Conservation (phyloP, 2,329 filamentous ascomycete species). For the Bipolaris zeicola region DNA sequence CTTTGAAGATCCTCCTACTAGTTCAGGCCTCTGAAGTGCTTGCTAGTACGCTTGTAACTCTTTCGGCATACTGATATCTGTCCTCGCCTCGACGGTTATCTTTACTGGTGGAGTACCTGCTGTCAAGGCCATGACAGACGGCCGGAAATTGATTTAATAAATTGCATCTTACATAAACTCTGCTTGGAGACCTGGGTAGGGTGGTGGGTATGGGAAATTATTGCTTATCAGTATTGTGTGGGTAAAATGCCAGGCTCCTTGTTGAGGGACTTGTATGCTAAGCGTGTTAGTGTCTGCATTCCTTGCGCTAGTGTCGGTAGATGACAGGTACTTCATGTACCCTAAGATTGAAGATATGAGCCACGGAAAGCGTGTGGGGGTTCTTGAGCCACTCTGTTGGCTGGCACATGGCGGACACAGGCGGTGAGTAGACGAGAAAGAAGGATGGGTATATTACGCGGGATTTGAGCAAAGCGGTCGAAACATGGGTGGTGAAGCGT, state of each 20-base stretch:
- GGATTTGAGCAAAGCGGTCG: constrained; percentile 16
- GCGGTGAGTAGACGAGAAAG: constrained; percentile 10
- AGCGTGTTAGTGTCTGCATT: constrained; percentile 39
- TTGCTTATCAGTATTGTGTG: constrained; percentile 34
- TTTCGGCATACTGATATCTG: not conserved
- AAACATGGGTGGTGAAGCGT: not conserved
- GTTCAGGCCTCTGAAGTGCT: no score
- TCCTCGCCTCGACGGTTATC: not conserved
- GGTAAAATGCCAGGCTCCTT: constrained; percentile 15
- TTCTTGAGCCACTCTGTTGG: constrained; percentile 52
- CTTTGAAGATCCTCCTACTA: not conserved
- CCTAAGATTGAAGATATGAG: constrained; percentile 59
- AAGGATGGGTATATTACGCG: constrained; percentile 26
- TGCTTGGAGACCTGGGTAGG: constrained; percentile 22
- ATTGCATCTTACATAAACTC: constrained; percentile 16
- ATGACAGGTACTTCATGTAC: constrained; percentile 61
- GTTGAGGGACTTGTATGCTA: constrained; percentile 11
- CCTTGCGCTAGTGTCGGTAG: constrained; percentile 39
- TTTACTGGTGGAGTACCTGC: not conserved
- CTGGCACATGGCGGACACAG: constrained; percentile 30
- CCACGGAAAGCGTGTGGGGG: constrained; percentile 69
- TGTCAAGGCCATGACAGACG: not conserved
- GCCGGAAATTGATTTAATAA: constrained; percentile 19
- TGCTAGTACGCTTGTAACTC: not conserved
- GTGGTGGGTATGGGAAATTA: constrained; percentile 26